Conservation (phyloP, 2,329 filamentous ascomycete genomes). For the Aschersonia sp. region DNA sequence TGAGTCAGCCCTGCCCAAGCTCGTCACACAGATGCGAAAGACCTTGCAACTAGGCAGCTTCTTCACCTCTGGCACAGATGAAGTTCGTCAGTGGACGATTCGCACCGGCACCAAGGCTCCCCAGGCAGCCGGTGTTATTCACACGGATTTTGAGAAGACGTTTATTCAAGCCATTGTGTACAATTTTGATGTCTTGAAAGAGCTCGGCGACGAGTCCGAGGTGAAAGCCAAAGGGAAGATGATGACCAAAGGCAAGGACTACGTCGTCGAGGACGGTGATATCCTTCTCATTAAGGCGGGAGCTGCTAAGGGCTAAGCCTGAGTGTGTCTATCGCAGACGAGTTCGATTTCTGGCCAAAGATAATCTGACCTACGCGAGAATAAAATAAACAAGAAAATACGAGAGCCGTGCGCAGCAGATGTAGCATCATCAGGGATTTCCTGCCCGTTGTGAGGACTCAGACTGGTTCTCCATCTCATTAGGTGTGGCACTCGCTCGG, state of each 20-base stretch:
- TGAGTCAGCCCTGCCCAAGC: constrained; percentile 82
- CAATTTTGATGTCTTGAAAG: constrained; percentile 70
- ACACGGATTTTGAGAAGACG: constrained; percentile 98
- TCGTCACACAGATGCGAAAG: constrained; percentile 87
- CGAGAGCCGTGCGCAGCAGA: no score
- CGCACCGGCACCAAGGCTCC: constrained; percentile 94
- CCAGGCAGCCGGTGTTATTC: constrained; percentile 92
- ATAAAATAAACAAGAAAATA: no score
- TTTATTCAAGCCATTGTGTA: constrained; percentile 96
- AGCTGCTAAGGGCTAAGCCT: constrained; percentile 47
- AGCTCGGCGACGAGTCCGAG: constrained; percentile 74
- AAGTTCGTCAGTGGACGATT: constrained; percentile 98
- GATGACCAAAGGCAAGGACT: constrained; percentile 98
- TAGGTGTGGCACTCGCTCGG: no score
- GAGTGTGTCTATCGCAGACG: background rate
- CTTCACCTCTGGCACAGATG: constrained; percentile 91
- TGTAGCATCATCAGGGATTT: no score
- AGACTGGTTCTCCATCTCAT: no score
- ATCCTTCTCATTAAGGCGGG: constrained; percentile 81
- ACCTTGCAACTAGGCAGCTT: constrained; percentile 81
- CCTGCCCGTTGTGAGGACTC: no score
- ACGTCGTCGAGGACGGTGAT: constrained; percentile 73
- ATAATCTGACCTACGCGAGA: no score
- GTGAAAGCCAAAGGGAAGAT: constrained; percentile 92
- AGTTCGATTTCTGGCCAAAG: no score